Conservation (phyloP, 768 basidiomycete genomes). For the Mycena rosella region DNA sequence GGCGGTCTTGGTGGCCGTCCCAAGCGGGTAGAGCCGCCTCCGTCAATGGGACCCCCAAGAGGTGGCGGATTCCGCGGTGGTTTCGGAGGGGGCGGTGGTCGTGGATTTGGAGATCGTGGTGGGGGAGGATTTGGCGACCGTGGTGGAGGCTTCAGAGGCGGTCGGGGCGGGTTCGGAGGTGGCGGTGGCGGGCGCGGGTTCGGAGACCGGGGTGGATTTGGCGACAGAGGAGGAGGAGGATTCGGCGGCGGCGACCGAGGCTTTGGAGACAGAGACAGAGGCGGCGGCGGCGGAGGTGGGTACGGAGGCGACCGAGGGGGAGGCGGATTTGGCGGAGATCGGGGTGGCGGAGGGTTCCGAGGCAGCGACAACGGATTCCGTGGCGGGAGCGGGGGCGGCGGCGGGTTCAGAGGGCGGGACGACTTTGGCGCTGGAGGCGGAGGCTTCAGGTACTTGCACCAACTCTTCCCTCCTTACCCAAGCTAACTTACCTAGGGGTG, state of each 20-base stretch:
- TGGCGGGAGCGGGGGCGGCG: constrained; percentile 40
- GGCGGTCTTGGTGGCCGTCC: constrained; percentile 99
- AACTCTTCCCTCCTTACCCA: constrained; percentile 22
- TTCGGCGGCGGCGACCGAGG: constrained; percentile 56
- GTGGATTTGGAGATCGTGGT: constrained; percentile 56
- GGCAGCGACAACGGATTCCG: constrained; percentile 36
- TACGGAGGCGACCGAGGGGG: constrained; percentile 48
- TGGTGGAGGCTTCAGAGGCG: constrained; percentile 53
- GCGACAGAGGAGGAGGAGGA: constrained; percentile 60
- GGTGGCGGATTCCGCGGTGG: constrained; percentile 53
- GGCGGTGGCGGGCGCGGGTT: constrained; percentile 55
- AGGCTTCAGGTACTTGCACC: constrained; percentile 65
- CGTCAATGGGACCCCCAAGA: constrained; percentile 46
- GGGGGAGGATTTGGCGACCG: constrained; percentile 54
- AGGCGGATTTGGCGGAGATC: constrained; percentile 8
- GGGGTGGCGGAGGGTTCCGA: constrained; percentile 56
- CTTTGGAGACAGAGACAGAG: constrained; percentile 51
- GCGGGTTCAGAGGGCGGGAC: constrained; percentile 46
- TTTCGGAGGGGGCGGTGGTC: constrained; percentile 56
- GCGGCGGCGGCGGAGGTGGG: constrained; percentile 56
- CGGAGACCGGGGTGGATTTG: constrained; percentile 52
- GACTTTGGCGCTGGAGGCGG: constrained; percentile 56
- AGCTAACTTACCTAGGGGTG: constrained; percentile 56
- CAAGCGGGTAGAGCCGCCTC: constrained; percentile 73
- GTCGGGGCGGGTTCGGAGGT: constrained; percentile 53